These are phyloP conservation scores for Arabidopsis thaliana DNA, from an alignment of 345 rosid genomes.

Conservation along the genomic window DNA sequence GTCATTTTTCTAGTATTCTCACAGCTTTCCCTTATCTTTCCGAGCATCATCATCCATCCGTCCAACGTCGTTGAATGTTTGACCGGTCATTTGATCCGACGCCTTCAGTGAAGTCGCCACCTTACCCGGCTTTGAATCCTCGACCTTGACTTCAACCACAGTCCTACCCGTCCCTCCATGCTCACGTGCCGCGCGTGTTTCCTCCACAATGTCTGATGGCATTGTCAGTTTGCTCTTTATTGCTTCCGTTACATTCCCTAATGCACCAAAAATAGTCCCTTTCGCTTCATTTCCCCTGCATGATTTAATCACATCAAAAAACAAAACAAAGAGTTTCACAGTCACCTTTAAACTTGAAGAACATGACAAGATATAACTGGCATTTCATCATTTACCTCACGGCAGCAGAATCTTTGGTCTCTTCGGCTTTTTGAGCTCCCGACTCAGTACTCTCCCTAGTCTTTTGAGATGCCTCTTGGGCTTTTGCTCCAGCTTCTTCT, in stretches of 20 bases:
- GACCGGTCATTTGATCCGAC: slow-evolving; percentile 63
- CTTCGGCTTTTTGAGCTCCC: slow-evolving; percentile 26
- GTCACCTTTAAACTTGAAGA: neutral
- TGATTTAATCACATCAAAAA: neutral
- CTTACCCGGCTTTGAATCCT: slow-evolving; percentile 23
- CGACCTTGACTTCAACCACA: slow-evolving; percentile 32
- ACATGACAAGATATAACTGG: neutral
- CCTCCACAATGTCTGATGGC: slow-evolving; percentile 47
- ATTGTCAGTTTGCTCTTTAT: slow-evolving; percentile 53
- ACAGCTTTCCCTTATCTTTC: neutral
- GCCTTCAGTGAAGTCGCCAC: slow-evolving; percentile 48
- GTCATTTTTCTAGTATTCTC: neutral
- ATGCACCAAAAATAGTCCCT: slow-evolving; percentile 48
- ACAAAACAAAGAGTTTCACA: too few species aligned
- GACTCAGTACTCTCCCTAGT: slow-evolving; percentile 16
- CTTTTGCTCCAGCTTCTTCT: slow-evolving; percentile 41
- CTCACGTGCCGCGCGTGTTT: slow-evolving; percentile 48
- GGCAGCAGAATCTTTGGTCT: slow-evolving; percentile 35
- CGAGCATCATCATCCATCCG: slow-evolving; percentile 31
- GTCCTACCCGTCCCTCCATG: slow-evolving; percentile 44
- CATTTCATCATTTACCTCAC: neutral
- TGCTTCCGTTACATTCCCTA: slow-evolving; percentile 48
- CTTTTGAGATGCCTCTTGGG: slow-evolving; percentile 26
- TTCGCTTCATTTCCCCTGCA: slow-evolving; percentile 48
- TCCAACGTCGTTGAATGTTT: slow-evolving; percentile 75